Evolutionary conservation across 2,329 filamentous ascomycete species (phyloP).

Genomic region (Anisogramma anomala): DNA sequence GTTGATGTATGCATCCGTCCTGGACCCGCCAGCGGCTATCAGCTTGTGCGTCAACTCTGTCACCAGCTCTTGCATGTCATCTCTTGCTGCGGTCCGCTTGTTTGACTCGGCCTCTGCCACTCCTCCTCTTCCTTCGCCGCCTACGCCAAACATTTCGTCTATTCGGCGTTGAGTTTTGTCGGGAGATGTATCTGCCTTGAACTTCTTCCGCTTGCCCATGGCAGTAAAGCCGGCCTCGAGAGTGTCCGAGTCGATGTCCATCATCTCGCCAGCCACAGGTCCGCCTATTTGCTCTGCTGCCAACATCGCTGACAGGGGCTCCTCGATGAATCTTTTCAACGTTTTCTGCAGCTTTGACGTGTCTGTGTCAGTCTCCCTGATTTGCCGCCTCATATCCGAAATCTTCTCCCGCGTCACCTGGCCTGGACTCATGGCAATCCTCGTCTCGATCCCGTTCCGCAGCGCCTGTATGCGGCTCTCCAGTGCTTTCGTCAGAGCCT

Average conservation of each 20-base stretch:
- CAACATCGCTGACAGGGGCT: slow-evolving; percentile 60
- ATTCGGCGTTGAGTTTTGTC: slow-evolving; percentile 48
- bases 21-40: slow-evolving; percentile 41
- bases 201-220: slow-evolving; percentile 44
- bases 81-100: slow-evolving; percentile 38
- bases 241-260: slow-evolving; percentile 51
- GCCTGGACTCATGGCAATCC: slow-evolving; percentile 45
- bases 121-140: slow-evolving; percentile 17
- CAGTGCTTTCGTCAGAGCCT: slow-evolving; percentile 40
- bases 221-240: slow-evolving; percentile 48
- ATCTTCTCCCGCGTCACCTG: slow-evolving; percentile 53
- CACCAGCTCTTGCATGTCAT: slow-evolving; percentile 48
- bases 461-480: slow-evolving; percentile 48
- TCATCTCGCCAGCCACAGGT: slow-evolving; percentile 64
- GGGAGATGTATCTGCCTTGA: slow-evolving; percentile 24
- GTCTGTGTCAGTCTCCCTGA: slow-evolving; percentile 47
- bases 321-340: slow-evolving; percentile 59
- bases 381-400: slow-evolving; percentile 47
- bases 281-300: slow-evolving; percentile 76
- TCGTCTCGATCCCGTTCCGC: slow-evolving; percentile 42
- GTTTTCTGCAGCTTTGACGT: slow-evolving; percentile 50
- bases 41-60: slow-evolving; percentile 50
- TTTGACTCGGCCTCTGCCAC: slow-evolving; percentile 25
- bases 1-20: slow-evolving; percentile 44
- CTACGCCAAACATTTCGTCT: slow-evolving; percentile 49